phyloP scores from a whole-genome alignment of 2,329 filamentous ascomycete species.

The Calycina herbarum region DNA sequence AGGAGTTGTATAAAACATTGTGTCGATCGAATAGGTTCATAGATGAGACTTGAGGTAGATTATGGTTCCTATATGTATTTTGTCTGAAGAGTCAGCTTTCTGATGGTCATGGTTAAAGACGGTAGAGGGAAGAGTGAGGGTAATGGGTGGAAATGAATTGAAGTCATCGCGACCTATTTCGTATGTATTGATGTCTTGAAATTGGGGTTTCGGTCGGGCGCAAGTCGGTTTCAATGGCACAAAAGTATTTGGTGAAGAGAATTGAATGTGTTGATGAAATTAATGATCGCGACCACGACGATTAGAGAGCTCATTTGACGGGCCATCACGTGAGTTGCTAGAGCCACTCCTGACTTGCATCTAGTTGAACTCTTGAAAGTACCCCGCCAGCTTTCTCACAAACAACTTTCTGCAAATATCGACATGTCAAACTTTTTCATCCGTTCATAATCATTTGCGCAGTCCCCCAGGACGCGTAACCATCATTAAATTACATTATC shows the following conservation, averaged over 20 bases:
- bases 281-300: not conserved
- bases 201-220: not conserved
- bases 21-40: no score
- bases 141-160: not conserved
- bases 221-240: not conserved
- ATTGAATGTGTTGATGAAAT: not conserved
- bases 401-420: no score
- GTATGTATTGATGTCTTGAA: not conserved
- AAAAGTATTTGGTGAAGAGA: not conserved
- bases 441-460: not conserved
- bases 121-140: not conserved
- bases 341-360: no score
- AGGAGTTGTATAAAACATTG: no score
- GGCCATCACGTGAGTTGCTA: no score
- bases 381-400: no score
- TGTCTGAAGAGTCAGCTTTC: not conserved
- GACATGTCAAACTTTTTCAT: not conserved
- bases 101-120: not conserved
- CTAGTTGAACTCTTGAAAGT: no score
- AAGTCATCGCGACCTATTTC: not conserved
- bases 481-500: slow-evolving; percentile 1
- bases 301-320: no score
- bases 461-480: not conserved
- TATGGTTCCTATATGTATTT: not conserved
- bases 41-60: not conserved